Evolutionary conservation across 2,329 filamentous ascomycete genomes (phyloP), one percentile per base, ranked within the genome.

Genomic region (Xylaria arbuscula): DNA sequence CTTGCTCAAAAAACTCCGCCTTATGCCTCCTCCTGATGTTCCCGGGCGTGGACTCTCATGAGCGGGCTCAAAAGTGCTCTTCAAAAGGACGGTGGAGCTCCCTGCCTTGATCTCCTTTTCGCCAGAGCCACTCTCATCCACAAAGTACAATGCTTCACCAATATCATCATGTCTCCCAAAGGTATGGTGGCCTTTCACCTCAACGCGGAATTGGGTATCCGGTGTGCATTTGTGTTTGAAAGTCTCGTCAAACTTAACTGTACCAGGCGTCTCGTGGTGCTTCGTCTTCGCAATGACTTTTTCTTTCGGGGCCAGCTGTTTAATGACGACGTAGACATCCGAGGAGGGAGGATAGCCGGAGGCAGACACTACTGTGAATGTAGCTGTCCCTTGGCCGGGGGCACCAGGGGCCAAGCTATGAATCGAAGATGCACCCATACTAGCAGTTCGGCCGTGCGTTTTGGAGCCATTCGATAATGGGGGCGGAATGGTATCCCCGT

Each of bases 201-300:
- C 88, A 69, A 99, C 78, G 78, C 93, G 92, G 87, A 98, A 98
- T 76, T 93, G 90, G 24, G 92, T 86, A 74, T 98, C 95, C 1
- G 95, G 90, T 0, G 90, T 87, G 81, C 94, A 97, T 11, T 86
- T 84, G 24, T 92, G 86, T 76, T 90, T 94, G 84, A 96, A 95
- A 0, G 88, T 90, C 78, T 97, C 93, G 71, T 93, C 90, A 79
- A 89, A 97, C 19, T 83, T 85, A 69, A 93, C 87, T 3, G 85
- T 82, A 1, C 92, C 93, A 2, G 87, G 82, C 0, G 90, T 87
- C 80, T 97, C 97, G 82, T 92, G 88, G 72, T 96, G 92, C 79
- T 97, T 97, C 24, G 94, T 98, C 84, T 98, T 98, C 82, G 94
- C 90, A 54, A 99, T 84, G 54, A 92, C 88, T 82, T 96, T 98